Evolutionary conservation across 768 basidiomycete genomes (phyloP).

Genomic region (Kwoniella sp.): DNA sequence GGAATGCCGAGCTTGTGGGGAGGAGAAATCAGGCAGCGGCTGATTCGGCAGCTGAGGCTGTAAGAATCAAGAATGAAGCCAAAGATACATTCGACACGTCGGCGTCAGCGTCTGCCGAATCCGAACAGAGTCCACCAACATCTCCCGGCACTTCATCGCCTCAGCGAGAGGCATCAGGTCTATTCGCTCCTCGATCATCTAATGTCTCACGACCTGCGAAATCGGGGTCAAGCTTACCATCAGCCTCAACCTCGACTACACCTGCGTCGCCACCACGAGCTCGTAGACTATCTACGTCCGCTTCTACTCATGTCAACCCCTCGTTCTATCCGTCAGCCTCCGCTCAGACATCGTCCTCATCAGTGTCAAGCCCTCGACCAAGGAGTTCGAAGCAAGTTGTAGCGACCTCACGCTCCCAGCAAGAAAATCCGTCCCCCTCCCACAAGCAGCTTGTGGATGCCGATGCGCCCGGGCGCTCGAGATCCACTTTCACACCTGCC

Average conservation of each 20-base stretch:
- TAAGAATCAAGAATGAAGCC: neutral
- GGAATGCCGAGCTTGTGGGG: constrained; percentile 54
- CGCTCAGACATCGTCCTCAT: neutral
- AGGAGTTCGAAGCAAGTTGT: neutral
- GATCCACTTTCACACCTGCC: constrained; percentile 4
- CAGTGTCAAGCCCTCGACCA: neutral
- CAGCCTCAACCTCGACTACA: neutral
- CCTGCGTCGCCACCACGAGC: neutral
- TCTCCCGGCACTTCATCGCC: neutral
- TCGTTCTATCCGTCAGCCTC: too few species aligned
- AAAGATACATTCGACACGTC: neutral
- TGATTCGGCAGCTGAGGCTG: neutral
- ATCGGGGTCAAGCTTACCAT: neutral
- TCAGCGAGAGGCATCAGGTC: neutral
- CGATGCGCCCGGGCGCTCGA: neutral
- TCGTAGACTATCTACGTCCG: neutral
- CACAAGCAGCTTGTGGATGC: neutral
- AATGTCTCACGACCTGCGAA: too few species aligned
- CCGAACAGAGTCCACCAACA: neutral
- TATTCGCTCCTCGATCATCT: too few species aligned
- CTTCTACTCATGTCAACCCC: neutral
- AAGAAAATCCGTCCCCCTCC: neutral
- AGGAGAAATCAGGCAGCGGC: constrained; percentile 11
- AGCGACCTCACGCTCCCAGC: neutral
- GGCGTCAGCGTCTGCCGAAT: neutral